Percentiles rank a stretch among this genome's conserved stretches.
Conservation (phyloP, 2,329 filamentous ascomycete genomes). For the Biscogniauxia mediterranea region DNA sequence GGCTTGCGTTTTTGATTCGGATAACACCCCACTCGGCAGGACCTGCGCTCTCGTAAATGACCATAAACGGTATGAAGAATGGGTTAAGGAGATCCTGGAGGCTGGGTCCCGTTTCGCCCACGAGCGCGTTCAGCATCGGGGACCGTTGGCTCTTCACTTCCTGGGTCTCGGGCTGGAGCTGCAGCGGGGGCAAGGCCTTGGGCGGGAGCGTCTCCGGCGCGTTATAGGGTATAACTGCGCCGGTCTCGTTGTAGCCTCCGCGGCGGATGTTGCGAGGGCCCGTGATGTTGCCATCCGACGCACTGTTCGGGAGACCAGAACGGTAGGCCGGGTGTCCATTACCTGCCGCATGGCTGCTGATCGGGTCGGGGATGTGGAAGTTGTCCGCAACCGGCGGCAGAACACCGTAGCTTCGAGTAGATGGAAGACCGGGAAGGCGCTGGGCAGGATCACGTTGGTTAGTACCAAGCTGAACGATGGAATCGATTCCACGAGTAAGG, state of each 20-base stretch:
- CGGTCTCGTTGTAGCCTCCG: background rate
- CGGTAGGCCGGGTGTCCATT: background rate
- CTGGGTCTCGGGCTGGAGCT: constrained; percentile 10
- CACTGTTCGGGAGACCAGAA: background rate
- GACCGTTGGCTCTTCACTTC: constrained; percentile 35
- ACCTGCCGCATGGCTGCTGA: no score
- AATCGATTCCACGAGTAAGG: no score
- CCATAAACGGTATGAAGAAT: constrained; percentile 47
- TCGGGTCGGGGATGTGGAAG: no score
- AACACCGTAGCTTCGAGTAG: background rate
- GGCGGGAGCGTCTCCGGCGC: background rate
- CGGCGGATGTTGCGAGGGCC: no score
- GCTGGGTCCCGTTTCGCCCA: constrained; percentile 35
- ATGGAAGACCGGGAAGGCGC: background rate
- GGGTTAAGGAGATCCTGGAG: constrained; percentile 36
- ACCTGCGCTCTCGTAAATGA: constrained; percentile 34
- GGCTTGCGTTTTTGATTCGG: constrained; percentile 50
- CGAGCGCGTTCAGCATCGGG: constrained; percentile 37
- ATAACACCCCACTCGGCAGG: constrained; percentile 43
- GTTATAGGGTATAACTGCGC: background rate
- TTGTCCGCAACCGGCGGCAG: background rate
- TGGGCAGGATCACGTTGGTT: no score
- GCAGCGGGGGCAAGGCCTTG: background rate
- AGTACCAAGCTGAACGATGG: no score
- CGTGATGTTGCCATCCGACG: background rate